Conservation (phyloP, 139 green algal species). For the Bryopsis sp. region DNA sequence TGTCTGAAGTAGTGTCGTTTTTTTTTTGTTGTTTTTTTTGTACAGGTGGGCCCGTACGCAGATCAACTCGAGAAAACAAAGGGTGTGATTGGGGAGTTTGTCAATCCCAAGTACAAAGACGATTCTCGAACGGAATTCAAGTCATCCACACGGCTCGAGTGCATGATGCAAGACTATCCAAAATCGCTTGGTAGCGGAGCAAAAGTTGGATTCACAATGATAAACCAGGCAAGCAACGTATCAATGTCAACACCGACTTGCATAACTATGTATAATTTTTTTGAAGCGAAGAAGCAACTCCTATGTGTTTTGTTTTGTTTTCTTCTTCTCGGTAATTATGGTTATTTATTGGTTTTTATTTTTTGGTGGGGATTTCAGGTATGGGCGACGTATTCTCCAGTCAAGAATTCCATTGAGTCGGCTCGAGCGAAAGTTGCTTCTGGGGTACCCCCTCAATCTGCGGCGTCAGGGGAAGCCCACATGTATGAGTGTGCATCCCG, state of each 20-base stretch:
- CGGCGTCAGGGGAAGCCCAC: conserved; percentile 41
- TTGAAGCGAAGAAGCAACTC: background rate
- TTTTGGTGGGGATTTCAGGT: conserved; percentile 36
- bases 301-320: background rate
- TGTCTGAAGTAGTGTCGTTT: background rate
- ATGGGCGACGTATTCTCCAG: conserved; percentile 90
- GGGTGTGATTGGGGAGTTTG: conserved; percentile 92
- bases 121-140: conserved; percentile 83
- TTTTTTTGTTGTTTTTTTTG: background rate
- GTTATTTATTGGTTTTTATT: background rate
- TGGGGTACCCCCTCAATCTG: conserved; percentile 80
- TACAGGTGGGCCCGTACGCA: conserved; percentile 53
- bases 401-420: conserved; percentile 91
- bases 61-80: conserved; percentile 55
- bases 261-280: conserved; percentile 5
- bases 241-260: conserved; percentile 1
- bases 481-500: conserved; percentile 29
- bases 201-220: conserved; percentile 85
- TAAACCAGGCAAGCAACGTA: conserved; percentile 61
- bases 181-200: conserved; percentile 52
- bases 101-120: conserved; percentile 97
- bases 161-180: conserved; percentile 99
- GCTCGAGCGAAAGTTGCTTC: conserved; percentile 66
- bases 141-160: conserved; percentile 90
- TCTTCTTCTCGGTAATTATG: background rate